phyloP scores from a whole-genome alignment of 2,329 filamentous ascomycete genomes.

The Ascochyta fabae region DNA sequence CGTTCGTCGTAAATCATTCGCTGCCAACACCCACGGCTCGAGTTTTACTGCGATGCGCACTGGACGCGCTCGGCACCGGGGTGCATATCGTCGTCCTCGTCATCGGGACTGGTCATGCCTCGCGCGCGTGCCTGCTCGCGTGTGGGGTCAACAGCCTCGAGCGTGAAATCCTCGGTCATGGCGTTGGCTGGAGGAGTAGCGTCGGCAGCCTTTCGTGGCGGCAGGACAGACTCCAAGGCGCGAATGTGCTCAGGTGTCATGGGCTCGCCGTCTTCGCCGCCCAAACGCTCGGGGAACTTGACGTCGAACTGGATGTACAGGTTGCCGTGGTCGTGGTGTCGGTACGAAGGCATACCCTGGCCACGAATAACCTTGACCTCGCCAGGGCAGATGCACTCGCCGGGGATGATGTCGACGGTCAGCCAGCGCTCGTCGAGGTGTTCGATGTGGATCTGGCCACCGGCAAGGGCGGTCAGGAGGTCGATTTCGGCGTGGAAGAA shows the following conservation, averaged over 20 bases:
- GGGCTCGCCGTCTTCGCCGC: constrained; percentile 52
- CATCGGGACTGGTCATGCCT: constrained; percentile 68
- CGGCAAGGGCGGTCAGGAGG: constrained; percentile 90
- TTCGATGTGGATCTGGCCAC: constrained; percentile 89
- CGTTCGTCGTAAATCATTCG: constrained; percentile 16
- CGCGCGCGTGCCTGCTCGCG: constrained; percentile 71
- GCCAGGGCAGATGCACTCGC: constrained; percentile 91
- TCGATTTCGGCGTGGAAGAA: constrained; percentile 96
- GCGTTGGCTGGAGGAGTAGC: constrained; percentile 76
- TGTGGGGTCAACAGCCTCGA: constrained; percentile 80
- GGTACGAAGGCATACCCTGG: constrained; percentile 95
- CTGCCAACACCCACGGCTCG: background rate
- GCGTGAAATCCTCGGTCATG: constrained; percentile 87
- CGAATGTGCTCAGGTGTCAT: constrained; percentile 73
- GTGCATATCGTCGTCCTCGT: constrained; percentile 68
- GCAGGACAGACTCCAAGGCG: constrained; percentile 83
- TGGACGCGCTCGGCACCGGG: constrained; percentile 78
- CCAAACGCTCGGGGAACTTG: constrained; percentile 78
- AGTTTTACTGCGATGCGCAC: constrained; percentile 83
- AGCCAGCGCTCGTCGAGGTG: constrained; percentile 98
- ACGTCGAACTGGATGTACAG: constrained; percentile 97
- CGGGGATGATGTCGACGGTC: constrained; percentile 88
- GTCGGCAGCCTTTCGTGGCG: constrained; percentile 67
- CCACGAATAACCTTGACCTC: constrained; percentile 92
- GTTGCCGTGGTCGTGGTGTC: constrained; percentile 95